Base-by-base conservation (phyloP, 495 filamentous ascomycete species). In the Aspergillus leporis region DNA sequence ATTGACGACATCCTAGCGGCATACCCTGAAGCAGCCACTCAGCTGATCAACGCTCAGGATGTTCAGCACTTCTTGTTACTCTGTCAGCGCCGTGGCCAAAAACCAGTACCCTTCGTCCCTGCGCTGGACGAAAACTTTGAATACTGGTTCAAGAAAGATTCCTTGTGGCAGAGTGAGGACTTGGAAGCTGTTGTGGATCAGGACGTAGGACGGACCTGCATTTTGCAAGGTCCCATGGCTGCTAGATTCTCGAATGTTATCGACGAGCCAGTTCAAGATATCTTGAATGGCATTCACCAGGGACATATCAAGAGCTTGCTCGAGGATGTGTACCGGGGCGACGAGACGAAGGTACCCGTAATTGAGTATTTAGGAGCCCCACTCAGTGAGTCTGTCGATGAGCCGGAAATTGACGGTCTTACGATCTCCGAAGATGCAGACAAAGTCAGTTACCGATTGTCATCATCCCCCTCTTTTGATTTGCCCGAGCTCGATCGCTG, bases 91-190 rank as follows among this genome's bases (percentile, higher is more conserved):
- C 90, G 89, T 36, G 90, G 90, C 18, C 95, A 98, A 79, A 98
- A 98, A 79, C 94, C 94, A 0, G 90, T 94, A 16, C 93, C 93
- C 3, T 98, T 98, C 67, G 92, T 98, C 50, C 94, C 94, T 13
- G 81, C 87, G 4, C 81, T 98, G 30, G 94, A 98, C 71, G 93
- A 96, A 55, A 93, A 90, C 63, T 97, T 98, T 51, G 94, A 97
- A 71, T 95, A 92, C 73, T 98, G 88, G 79, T 98, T 98, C 87
- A 98, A 98, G 86, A 98, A 98, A 76, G 94, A 98, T 74, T 97
- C 93, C n/a, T 85, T 98, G 28, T 98, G 94, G 94, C 94, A 98
- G 74, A 97, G 93, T 0, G 94, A 98, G 74, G 93, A 98, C 69
- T 83, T 98, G 13, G 93, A 91, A 61, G 94, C 94, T 36, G 94